Percentiles rank a stretch among this genome's conserved stretches.
These are phyloP conservation scores for Heterobasidion irregulare DNA, from an alignment of 1,284 basidiomycete genomes.

Conservation along the genomic window DNA sequence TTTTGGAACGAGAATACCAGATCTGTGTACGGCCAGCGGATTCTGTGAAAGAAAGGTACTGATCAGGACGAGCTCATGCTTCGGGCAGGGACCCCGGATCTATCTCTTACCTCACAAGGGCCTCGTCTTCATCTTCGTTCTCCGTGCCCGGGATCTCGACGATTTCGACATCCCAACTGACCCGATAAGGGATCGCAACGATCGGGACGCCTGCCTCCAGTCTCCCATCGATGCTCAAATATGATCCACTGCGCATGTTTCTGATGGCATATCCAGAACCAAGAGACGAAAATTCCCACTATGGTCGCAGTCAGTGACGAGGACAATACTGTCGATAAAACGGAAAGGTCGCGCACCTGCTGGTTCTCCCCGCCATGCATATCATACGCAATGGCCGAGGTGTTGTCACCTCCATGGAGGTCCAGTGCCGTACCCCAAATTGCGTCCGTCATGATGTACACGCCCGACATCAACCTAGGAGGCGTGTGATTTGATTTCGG, in stretches of 20 bases:
- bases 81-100: too few relatives aligned
- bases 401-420: conserved; percentile 9
- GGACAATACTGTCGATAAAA: not conserved
- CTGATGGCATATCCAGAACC: conserved; percentile 11
- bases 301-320: not conserved
- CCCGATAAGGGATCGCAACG: conserved; percentile 9
- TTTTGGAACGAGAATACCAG: not conserved
- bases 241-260: conserved; percentile 5
- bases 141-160: conserved; percentile 3
- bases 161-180: conserved; percentile 13
- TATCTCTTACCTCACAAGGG: conserved; percentile 5
- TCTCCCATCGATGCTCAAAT: conserved; percentile 8
- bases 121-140: conserved; percentile 8
- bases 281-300: conserved; percentile 13
- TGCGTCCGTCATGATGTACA: conserved; percentile 10
- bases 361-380: conserved; percentile 14
- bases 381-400: conserved; percentile 11
- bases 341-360: conserved; percentile 6
- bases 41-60: not conserved
- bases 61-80: not conserved
- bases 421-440: conserved; percentile 13
- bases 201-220: conserved; percentile 1
- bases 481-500: too few relatives aligned
- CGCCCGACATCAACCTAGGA: conserved; percentile 7
- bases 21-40: not conserved